phyloP scores from a whole-genome alignment of 2,329 filamentous ascomycete species.

The Aquanectria penicillioides region DNA sequence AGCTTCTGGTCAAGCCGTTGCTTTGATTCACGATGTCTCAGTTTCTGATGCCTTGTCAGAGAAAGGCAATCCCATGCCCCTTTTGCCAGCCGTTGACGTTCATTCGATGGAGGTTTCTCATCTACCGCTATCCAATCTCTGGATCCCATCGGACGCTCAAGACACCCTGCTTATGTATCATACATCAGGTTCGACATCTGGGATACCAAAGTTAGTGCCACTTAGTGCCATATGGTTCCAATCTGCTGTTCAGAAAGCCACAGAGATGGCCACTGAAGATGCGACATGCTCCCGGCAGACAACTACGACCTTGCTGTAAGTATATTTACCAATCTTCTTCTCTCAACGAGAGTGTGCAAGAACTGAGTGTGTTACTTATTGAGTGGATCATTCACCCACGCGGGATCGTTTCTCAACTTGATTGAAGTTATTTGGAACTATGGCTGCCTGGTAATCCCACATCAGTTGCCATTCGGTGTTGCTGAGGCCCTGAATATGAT shows the following conservation, averaged over 20 bases:
- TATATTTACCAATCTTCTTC: no score
- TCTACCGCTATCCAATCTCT: background rate
- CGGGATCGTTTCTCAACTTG: no score
- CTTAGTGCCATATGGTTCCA: constrained; percentile 29
- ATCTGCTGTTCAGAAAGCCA: background rate
- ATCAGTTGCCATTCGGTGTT: no score
- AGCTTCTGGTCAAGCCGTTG: constrained; percentile 11
- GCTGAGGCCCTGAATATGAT: constrained; percentile 24
- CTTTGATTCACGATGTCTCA: constrained; percentile 25
- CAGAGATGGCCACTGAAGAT: no score
- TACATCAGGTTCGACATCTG: constrained; percentile 36
- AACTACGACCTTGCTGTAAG: background rate
- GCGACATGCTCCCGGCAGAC: background rate
- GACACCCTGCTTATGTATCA: constrained; percentile 28
- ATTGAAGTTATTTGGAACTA: no score
- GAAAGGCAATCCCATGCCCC: constrained; percentile 15
- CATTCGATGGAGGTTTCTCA: background rate
- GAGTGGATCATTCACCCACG: no score
- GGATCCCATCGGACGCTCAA: background rate
- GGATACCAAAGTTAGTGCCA: constrained; percentile 35
- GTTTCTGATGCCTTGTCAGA: background rate
- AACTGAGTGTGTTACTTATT: no score
- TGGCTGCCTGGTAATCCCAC: no score
- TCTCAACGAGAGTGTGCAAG: no score
- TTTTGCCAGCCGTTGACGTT: background rate